Evolutionary conservation across 257 asterid genomes (phyloP).

Genomic region (Nicotiana tabacum): DNA sequence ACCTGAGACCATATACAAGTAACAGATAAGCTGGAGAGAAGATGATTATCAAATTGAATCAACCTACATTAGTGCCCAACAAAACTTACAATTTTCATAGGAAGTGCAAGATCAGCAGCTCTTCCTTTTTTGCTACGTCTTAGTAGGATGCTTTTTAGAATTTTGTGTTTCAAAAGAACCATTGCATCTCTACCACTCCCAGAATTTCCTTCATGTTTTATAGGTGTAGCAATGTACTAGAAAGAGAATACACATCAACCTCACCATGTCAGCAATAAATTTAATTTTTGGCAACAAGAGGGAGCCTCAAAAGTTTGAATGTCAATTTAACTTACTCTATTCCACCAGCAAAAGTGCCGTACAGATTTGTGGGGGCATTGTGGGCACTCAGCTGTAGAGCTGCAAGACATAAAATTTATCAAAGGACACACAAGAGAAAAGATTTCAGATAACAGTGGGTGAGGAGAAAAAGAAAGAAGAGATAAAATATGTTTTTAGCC

Average conservation of each 20-base stretch:
- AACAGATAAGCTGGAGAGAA: conserved; percentile 4
- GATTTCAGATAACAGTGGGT: background rate
- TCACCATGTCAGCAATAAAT: conserved; percentile 14
- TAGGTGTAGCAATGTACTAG: conserved; percentile 75
- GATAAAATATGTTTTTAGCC: background rate
- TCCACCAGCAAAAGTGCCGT: conserved; percentile 98
- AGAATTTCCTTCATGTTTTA: conserved; percentile 45
- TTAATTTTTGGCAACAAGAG: background rate
- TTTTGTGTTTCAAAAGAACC: conserved; percentile 72
- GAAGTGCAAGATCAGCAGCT: conserved; percentile 97
- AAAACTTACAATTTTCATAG: conserved; percentile 69
- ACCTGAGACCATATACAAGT: conserved; percentile 40
- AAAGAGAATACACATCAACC: conserved; percentile 11
- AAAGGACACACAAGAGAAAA: background rate
- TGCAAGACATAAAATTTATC: conserved; percentile 26
- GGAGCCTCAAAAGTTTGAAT: background rate
- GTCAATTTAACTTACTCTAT: conserved; percentile 48
- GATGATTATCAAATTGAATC: background rate
- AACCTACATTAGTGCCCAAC: background rate
- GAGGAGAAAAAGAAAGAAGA: background rate
- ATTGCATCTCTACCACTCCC: conserved; percentile 62
- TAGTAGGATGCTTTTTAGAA: conserved; percentile 62
- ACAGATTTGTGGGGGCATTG: conserved; percentile 70
- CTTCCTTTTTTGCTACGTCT: conserved; percentile 95
- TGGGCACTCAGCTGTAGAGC: conserved; percentile 59